Evolutionary conservation across 2,329 filamentous ascomycete species (phyloP).

Genomic region (Ceratocystis cubensis): DNA sequence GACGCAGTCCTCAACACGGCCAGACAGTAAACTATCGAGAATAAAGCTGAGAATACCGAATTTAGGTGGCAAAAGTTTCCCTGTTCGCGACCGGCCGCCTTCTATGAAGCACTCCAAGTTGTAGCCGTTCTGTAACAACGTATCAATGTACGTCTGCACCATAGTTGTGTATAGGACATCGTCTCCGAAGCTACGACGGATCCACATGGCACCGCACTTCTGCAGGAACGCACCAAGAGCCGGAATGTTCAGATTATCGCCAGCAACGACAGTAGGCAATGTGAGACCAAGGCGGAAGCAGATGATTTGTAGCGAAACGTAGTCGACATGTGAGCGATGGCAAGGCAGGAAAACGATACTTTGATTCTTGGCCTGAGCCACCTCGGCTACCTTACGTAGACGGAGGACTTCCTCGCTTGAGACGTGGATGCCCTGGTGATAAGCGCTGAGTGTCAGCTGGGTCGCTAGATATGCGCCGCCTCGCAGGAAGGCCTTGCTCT

Average conservation of each 20-base stretch:
- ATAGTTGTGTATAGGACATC: conserved; percentile 81
- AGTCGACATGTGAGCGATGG: conserved; percentile 91
- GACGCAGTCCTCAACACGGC: conserved; percentile 77
- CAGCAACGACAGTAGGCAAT: conserved; percentile 81
- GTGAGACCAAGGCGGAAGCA: conserved; percentile 87
- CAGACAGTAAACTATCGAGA: conserved; percentile 77
- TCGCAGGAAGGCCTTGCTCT: conserved; percentile 83
- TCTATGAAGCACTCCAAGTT: conserved; percentile 98
- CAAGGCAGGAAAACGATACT: conserved; percentile 93
- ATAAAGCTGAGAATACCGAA: conserved; percentile 91
- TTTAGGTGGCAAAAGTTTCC: conserved; percentile 85
- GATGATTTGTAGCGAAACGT: conserved; percentile 86
- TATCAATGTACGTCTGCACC: conserved; percentile 95
- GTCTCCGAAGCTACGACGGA: conserved; percentile 80
- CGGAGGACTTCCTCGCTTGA: conserved; percentile 86
- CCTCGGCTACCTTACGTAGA: conserved; percentile 66
- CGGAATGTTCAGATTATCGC: conserved; percentile 93
- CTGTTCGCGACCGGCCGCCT: conserved; percentile 81
- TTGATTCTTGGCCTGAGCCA: conserved; percentile 75
- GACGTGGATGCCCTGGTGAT: conserved; percentile 94
- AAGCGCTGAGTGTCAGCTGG: conserved; percentile 80
- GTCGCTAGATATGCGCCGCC: conserved; percentile 82
- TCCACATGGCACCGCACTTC: conserved; percentile 96
- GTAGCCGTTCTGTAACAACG: conserved; percentile 74
- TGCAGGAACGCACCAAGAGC: conserved; percentile 82